These are phyloP conservation scores for Mycena venus DNA, from an alignment of 768 basidiomycete species.

Conservation along the genomic window DNA sequence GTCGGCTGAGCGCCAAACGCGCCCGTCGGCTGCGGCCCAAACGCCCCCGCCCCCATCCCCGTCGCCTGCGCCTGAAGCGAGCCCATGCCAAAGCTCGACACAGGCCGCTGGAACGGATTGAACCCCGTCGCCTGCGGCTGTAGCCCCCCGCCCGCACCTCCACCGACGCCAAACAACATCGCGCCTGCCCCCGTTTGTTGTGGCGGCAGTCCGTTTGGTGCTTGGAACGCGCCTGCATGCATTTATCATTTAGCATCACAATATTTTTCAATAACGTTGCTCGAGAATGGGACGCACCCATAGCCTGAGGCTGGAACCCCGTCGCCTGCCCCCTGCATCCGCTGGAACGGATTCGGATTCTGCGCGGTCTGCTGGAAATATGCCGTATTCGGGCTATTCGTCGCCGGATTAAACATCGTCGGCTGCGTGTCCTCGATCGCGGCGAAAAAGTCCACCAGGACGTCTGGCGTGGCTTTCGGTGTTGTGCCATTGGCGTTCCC, in stretches of 20 bases:
- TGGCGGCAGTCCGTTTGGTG: no score
- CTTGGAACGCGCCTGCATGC: no score
- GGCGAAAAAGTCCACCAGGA: conserved; percentile 86
- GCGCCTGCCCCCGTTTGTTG: conserved; percentile 28
- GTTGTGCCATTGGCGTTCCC: neutral
- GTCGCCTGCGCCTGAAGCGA: conserved; percentile 29
- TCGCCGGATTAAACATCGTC: conserved; percentile 76
- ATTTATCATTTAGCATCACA: no score
- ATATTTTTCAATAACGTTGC: no score
- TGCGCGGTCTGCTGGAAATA: conserved; percentile 71
- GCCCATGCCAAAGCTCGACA: conserved; percentile 27
- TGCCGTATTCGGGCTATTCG: conserved; percentile 63
- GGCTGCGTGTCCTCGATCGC: conserved; percentile 88
- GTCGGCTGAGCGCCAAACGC: conserved; percentile 53
- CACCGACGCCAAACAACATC: neutral
- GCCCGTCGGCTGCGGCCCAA: conserved; percentile 45
- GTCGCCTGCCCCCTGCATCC: conserved; percentile 59
- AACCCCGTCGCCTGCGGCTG: conserved; percentile 72
- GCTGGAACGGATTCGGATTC: conserved; percentile 82
- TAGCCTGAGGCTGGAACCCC: conserved; percentile 41
- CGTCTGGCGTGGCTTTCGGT: conserved; percentile 48
- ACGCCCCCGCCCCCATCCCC: conserved; percentile 49
- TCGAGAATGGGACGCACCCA: conserved; percentile 39
- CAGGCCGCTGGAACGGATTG: conserved; percentile 32
- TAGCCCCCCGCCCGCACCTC: conserved; percentile 39